phyloP scores from a whole-genome alignment of 2,329 filamentous ascomycete species.

The Drechmeria coniospora region DNA sequence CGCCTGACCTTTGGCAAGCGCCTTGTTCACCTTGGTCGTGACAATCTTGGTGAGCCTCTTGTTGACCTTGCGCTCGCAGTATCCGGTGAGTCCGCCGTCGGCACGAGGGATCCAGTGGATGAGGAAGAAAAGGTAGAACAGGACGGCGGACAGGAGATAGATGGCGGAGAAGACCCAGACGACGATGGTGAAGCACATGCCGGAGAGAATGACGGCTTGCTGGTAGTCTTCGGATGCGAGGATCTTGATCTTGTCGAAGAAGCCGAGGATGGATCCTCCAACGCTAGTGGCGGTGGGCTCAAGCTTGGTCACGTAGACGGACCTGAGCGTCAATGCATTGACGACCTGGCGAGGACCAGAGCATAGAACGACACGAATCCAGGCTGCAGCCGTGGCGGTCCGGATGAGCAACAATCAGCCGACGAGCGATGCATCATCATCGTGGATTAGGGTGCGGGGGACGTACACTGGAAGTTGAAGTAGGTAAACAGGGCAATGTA shows the following conservation, averaged over 20 bases:
- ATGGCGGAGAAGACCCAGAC: slow-evolving; percentile 78
- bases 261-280: slow-evolving; percentile 51
- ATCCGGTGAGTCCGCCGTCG: slow-evolving; percentile 68
- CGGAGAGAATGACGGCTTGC: slow-evolving; percentile 69
- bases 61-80: slow-evolving; percentile 87
- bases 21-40: slow-evolving; percentile 73
- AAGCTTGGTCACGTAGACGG: slow-evolving; percentile 66
- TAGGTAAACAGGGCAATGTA: slow-evolving; percentile 87
- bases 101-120: slow-evolving; percentile 78
- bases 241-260: slow-evolving; percentile 67
- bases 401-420: too few relatives aligned
- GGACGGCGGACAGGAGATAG: slow-evolving; percentile 53
- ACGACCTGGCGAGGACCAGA: slow-evolving; percentile 85
- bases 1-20: slow-evolving; percentile 61
- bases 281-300: slow-evolving; percentile 35
- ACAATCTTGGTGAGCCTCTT: slow-evolving; percentile 73
- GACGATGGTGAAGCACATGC: slow-evolving; percentile 84
- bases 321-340: slow-evolving; percentile 78
- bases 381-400: too few relatives aligned
- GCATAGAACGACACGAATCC: slow-evolving; percentile 77
- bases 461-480: slow-evolving; percentile 54
- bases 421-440: too few relatives aligned
- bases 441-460: neutral
- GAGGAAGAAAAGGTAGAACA: slow-evolving; percentile 79
- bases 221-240: slow-evolving; percentile 60